These are phyloP conservation scores for Eucalyptus erythrocorys DNA, from an alignment of 345 rosid species.

Conservation along the genomic window DNA sequence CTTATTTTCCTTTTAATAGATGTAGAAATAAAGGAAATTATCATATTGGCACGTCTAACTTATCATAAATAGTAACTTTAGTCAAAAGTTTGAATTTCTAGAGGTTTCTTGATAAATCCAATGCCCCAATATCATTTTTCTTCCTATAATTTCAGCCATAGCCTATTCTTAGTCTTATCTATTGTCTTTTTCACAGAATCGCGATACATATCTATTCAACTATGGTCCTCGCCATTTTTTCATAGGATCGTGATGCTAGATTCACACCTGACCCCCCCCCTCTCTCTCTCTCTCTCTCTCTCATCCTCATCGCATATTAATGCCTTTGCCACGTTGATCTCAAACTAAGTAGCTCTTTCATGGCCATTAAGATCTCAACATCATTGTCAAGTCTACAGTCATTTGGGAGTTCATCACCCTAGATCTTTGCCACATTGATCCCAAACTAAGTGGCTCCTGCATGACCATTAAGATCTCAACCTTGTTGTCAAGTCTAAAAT, in stretches of 20 bases:
- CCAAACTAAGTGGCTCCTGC: background rate
- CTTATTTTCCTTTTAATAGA: background rate
- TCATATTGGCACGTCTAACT: too few species aligned
- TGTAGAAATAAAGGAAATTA: background rate
- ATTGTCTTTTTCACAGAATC: background rate
- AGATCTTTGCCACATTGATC: background rate
- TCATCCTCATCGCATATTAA: too few species aligned
- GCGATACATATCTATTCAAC: background rate
- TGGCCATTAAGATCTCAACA: background rate
- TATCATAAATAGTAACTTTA: background rate
- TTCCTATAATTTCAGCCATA: too few species aligned
- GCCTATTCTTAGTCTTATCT: too few species aligned
- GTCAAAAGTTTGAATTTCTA: background rate
- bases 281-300: too few species aligned
- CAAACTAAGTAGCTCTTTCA: too few species aligned
- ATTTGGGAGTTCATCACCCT: background rate
- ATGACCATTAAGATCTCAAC: background rate
- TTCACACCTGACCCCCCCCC: too few species aligned
- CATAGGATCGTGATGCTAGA: too few species aligned
- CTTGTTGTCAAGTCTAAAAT: background rate
- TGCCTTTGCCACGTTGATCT: too few species aligned
- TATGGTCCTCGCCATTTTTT: background rate
- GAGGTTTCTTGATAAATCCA: background rate
- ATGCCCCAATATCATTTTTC: background rate
- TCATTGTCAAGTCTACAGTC: background rate